phyloP scores from a whole-genome alignment of 106 monocot genomes.

The Apostasia ramifera region DNA sequence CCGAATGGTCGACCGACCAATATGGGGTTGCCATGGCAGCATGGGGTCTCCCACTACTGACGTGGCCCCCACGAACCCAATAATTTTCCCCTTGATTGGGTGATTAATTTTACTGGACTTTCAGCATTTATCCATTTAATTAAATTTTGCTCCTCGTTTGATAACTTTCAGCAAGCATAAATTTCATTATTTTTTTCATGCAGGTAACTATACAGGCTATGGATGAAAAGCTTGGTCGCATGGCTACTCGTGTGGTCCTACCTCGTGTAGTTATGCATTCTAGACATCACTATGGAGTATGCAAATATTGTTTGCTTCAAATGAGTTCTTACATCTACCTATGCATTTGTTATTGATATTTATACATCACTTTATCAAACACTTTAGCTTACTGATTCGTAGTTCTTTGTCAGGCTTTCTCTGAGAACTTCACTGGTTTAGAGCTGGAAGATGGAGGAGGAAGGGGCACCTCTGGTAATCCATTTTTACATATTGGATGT shows the following conservation, averaged over 20 bases:
- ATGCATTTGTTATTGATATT: background rate
- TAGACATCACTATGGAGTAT: constrained; percentile 93
- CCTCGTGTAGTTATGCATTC: constrained; percentile 94
- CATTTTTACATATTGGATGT: background rate
- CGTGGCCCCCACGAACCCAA: too few species aligned
- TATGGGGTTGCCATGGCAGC: too few species aligned
- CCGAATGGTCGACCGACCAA: too few species aligned
- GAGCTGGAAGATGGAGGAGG: constrained; percentile 99
- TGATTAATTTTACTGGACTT: too few species aligned
- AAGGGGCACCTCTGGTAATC: constrained; percentile 87
- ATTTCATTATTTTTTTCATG: constrained; percentile 1
- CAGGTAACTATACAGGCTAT: constrained; percentile 81
- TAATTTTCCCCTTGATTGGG: too few species aligned
- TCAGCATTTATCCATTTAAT: too few species aligned
- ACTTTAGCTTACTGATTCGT: background rate
- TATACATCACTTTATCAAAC: background rate
- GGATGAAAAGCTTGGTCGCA: constrained; percentile 92
- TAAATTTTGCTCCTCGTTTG: too few species aligned
- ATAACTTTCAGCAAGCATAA: background rate
- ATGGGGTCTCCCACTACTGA: too few species aligned
- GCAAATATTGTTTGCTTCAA: background rate
- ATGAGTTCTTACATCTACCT: constrained; percentile 1
- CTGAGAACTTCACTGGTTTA: constrained; percentile 92
- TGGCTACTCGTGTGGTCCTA: constrained; percentile 82
- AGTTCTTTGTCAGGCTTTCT: constrained; percentile 52